Base-by-base conservation (phyloP, 495 filamentous ascomycete species). In the Penicillium pancosmium region DNA sequence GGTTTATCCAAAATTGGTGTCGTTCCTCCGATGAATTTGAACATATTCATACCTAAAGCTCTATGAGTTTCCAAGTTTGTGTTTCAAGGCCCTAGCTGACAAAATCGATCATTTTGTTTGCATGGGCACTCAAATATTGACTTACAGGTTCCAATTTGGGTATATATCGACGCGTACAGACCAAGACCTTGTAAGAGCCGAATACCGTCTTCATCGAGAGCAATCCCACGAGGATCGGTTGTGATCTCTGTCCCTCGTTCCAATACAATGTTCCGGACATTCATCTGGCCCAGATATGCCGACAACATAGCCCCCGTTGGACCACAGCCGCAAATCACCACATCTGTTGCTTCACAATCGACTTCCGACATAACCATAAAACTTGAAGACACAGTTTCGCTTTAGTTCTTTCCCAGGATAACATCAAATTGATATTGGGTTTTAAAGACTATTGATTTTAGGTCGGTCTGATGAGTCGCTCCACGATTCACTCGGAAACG, bases 161-260 rank as follows among this genome's bases (percentile, higher is more conserved):
- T 64, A 43, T 70, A 69, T 7, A 83, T 61, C 1, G 62, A 59
- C 2, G 73, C 61, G 25, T 77, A 77, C 11, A 82, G 62, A 7
- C 79, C 80, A 27, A 82, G 47, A 5, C 72, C 70, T 59, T 78
- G 76, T 0, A 80, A 57, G 8, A 78, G 68, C 9, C 80, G 70
- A 44, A 82, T 73, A 1, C 78, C 78, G 62, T 84, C 81, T 50
- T 78, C 73, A 34, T 79, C 78, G 15, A 84, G 61, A 19, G 73
- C 77, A 36, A 84, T 78, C 1, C 79, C 81, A 21, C 80, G 67
- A 4, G 81, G 81, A 54, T 84, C 81, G 0, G 75, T 74, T 0
- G 72, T 77, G 25, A 82, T 80, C 4, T 71, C 72, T 21, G 56
- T 40, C 10, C 75, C 77, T 46, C 72, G 75, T 52, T 83, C 78